Evolutionary conservation across 495 filamentous ascomycete species (phyloP).

Genomic region (Aspergillus affinis): DNA sequence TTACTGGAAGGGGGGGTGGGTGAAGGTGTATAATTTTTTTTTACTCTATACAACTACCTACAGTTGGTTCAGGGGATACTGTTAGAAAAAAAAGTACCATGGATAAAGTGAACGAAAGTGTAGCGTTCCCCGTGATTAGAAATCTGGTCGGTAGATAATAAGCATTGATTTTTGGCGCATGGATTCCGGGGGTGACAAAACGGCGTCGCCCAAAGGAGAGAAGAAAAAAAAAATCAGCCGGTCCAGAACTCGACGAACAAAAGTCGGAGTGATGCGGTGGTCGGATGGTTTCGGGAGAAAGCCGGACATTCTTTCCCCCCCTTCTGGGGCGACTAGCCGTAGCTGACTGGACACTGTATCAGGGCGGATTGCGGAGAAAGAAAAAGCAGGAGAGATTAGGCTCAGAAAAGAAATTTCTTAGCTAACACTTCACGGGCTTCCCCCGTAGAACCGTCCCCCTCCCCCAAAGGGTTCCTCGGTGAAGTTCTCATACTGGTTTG

Average conservation of each 20-base stretch:
- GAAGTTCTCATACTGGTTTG: constrained; percentile 4
- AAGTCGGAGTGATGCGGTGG: constrained; percentile 10
- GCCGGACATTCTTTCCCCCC: constrained; percentile 15
- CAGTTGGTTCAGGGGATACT: background rate
- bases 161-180: background rate
- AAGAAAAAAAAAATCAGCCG: background rate
- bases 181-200: constrained; percentile 5
- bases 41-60: background rate
- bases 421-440: constrained; percentile 11
- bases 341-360: background rate
- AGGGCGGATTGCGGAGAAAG: constrained; percentile 22
- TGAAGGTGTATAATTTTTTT: background rate
- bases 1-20: background rate
- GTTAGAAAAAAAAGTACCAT: background rate
- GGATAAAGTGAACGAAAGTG: background rate
- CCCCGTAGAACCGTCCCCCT: background rate
- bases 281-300: constrained; percentile 26
- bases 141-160: background rate
- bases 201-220: background rate
- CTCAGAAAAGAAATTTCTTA: constrained; percentile 14
- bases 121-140: background rate
- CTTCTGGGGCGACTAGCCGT: constrained; percentile 8
- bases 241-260: constrained; percentile 10
- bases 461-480: constrained; percentile 21
- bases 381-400: too few relatives aligned